These are phyloP conservation scores for Gossypium australe DNA, from an alignment of 345 rosid species.

Conservation along the genomic window DNA sequence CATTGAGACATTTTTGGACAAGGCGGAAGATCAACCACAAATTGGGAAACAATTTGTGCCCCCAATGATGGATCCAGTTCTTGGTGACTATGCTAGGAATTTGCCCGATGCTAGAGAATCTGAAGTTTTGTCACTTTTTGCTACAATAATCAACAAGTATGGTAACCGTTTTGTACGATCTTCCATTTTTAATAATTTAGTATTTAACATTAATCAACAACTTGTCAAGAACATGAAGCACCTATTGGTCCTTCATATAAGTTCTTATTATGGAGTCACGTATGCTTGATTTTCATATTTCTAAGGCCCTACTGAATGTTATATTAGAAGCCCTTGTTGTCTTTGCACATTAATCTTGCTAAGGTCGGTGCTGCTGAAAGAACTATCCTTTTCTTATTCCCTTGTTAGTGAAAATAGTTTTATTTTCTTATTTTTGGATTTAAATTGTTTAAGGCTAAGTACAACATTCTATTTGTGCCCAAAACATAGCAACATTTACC, in stretches of 20 bases:
- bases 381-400: neutral
- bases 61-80: slow-evolving; percentile 98
- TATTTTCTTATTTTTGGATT: neutral
- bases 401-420: neutral
- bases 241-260: neutral
- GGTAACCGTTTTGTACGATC: slow-evolving; percentile 1
- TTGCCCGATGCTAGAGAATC: slow-evolving; percentile 99
- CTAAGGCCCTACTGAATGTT: neutral
- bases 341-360: neutral
- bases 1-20: slow-evolving; percentile 96
- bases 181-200: neutral
- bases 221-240: neutral
- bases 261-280: neutral
- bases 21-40: slow-evolving; percentile 96
- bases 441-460: neutral
- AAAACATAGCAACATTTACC: neutral
- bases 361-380: neutral
- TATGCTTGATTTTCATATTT: neutral
- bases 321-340: neutral
- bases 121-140: slow-evolving; percentile 94
- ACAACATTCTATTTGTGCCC: neutral
- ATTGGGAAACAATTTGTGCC: slow-evolving; percentile 98
- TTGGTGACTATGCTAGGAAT: slow-evolving; percentile 95
- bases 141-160: slow-evolving; percentile 97
- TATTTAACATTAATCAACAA: neutral